Conservation (phyloP, 768 basidiomycete species). For the Lanmaoa pseudosensibilis region DNA sequence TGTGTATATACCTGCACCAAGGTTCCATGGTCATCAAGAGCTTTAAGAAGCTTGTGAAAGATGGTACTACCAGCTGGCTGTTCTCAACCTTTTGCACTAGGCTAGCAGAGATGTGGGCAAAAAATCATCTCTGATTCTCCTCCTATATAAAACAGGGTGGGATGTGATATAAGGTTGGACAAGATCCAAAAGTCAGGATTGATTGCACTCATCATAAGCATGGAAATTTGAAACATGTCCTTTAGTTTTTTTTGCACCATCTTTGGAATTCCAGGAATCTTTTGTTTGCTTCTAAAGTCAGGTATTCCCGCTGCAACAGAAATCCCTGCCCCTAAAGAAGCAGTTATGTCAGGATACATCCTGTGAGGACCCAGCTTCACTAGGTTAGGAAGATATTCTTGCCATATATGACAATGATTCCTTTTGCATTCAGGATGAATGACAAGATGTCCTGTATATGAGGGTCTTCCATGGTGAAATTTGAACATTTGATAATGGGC, state of each 20-base stretch:
- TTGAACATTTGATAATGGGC: background rate
- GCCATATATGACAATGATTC: slow-evolving; percentile 14
- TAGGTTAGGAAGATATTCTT: too few species aligned
- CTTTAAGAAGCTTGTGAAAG: slow-evolving; percentile 15
- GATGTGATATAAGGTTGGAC: too few species aligned
- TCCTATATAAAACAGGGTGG: too few species aligned
- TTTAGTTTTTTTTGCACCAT: slow-evolving; percentile 1
- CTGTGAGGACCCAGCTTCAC: too few species aligned
- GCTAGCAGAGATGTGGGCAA: background rate
- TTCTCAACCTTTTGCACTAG: background rate
- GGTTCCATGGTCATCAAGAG: background rate
- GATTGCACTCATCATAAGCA: too few species aligned
- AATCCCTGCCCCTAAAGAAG: slow-evolving; percentile 3
- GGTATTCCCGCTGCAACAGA: slow-evolving; percentile 13
- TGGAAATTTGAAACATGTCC: slow-evolving; percentile 13
- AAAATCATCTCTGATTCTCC: background rate
- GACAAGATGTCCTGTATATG: background rate
- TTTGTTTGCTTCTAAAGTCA: slow-evolving; percentile 11
- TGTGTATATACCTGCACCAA: slow-evolving; percentile 14
- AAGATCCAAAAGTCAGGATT: too few species aligned
- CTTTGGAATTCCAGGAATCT: background rate
- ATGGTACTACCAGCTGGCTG: slow-evolving; percentile 4
- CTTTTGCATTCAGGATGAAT: slow-evolving; percentile 9
- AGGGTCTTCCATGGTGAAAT: background rate
- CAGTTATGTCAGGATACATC: too few species aligned